Evolutionary conservation across 495 filamentous ascomycete species (phyloP), one percentile per base, ranked within the genome.

Genomic region (Daldinia loculata): DNA sequence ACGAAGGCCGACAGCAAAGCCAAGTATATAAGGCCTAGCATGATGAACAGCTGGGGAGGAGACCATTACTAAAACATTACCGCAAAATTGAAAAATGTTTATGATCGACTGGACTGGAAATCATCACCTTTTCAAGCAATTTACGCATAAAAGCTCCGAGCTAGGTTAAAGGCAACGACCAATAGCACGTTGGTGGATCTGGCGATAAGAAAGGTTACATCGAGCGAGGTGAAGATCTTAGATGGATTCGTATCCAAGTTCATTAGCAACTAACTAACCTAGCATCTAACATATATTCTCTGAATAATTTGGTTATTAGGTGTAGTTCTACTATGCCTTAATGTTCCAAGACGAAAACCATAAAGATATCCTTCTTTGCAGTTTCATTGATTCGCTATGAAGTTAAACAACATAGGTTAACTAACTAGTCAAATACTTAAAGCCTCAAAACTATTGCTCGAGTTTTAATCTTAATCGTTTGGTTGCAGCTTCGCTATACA

Each of bases 161-260:
- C 52, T 7, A 30, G 29, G 32, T 27, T 14, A 29, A n/a, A 15
- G 17, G 14, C 9, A 15, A 11, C 56, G 19, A n/a, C 19, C 64
- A 55, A 67, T 59, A 8, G 30, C 15, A 19, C 9, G 6, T 22
- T 19, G 27, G 51, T 39, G 26, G 50, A 59, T 39, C 43, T 51
- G 15, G 8, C 30, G 63, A 66, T 58, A 66, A 58, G 26, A 19
- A 24, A 19, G n/a, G 22, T 50, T 50, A 50, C 11, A 55, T 30
- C 24, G 12, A 53, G 15, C 36, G 0, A 6, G 0, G 11, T 39
- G 14, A 41, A n/a, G 14, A 41, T 41, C 38, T 4, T 41, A n/a
- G 15, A n/a, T 39, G 4, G 7, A n/a, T 41, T 41, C 38, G 38
- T 39, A 39, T 39, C 9, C 14, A 32, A 9, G 30, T 32, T 8